These are phyloP conservation scores for Daedaleopsis nitida DNA, from an alignment of 768 basidiomycete species.

Conservation along the genomic window DNA sequence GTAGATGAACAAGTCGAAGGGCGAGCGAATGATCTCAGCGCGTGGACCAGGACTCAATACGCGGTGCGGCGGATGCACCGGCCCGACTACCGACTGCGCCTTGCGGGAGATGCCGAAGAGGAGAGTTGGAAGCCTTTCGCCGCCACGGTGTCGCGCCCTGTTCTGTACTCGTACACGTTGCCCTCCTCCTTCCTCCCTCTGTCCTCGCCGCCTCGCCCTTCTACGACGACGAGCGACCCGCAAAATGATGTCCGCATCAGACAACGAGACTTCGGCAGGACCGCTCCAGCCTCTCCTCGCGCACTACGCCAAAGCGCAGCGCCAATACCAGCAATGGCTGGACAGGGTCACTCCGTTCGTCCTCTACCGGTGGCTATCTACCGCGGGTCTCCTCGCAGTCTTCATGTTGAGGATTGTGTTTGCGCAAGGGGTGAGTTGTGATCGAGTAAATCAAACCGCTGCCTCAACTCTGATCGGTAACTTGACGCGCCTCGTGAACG, in stretches of 20 bases:
- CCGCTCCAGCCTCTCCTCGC: conserved; percentile 33
- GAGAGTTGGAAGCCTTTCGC: background rate
- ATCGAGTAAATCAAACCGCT: background rate
- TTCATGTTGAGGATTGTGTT: conserved; percentile 88
- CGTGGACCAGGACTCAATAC: too few species aligned
- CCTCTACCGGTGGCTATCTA: conserved; percentile 86
- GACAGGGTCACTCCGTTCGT: conserved; percentile 92
- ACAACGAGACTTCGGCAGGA: conserved; percentile 18
- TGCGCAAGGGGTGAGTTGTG: conserved; percentile 78
- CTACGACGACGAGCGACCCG: background rate
- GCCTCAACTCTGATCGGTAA: background rate
- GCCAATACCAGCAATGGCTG: conserved; percentile 85
- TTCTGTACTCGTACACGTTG: background rate
- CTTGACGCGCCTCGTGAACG: background rate
- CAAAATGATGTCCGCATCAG: conserved; percentile 33
- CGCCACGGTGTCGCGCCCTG: too few species aligned
- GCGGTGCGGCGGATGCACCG: too few species aligned
- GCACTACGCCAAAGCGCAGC: conserved; percentile 53
- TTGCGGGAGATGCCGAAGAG: background rate
- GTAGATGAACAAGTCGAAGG: background rate
- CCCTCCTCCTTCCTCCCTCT: background rate
- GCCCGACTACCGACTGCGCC: background rate
- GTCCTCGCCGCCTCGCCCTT: background rate
- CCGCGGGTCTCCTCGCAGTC: conserved; percentile 65
- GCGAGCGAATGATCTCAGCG: background rate